These are phyloP conservation scores for Pluteus cervinus DNA, from an alignment of 768 basidiomycete genomes.

Conservation along the genomic window DNA sequence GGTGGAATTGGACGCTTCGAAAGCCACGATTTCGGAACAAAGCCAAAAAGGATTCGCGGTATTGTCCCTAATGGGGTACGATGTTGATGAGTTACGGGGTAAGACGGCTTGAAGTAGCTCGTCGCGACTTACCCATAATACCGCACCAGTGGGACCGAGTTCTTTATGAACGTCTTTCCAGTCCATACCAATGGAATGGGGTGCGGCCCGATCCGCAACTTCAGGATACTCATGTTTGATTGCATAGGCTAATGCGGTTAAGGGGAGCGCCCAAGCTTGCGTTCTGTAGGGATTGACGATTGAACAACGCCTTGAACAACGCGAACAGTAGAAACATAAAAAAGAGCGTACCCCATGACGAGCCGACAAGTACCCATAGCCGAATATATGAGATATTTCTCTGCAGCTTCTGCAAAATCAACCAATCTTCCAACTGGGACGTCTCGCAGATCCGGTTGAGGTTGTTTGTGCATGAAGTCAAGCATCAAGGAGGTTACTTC, in stretches of 20 bases:
- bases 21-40: no score
- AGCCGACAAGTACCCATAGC: slow-evolving; percentile 9
- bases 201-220: background rate
- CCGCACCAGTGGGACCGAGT: background rate
- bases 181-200: background rate
- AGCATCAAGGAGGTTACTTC: background rate
- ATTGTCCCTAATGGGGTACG: no score
- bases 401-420: slow-evolving; percentile 7
- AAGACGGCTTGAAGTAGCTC: no score
- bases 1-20: no score
- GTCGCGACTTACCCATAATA: background rate
- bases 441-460: background rate
- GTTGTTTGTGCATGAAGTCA: slow-evolving; percentile 2
- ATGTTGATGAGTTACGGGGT: no score
- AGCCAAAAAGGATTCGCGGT: no score
- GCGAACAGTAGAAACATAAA: background rate
- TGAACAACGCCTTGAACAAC: no score
- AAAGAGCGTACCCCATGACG: slow-evolving; percentile 8
- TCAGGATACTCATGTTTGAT: slow-evolving; percentile 4
- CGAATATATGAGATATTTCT: slow-evolving; percentile 9
- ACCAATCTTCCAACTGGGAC: slow-evolving; percentile 2
- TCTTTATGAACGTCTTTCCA: background rate
- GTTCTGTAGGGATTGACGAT: no score
- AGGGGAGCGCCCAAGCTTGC: no score
- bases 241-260: slow-evolving; percentile 6